Base-by-base conservation (phyloP, 192 early-diverging fungal genomes). In the Irineochytrium annulatum region DNA sequence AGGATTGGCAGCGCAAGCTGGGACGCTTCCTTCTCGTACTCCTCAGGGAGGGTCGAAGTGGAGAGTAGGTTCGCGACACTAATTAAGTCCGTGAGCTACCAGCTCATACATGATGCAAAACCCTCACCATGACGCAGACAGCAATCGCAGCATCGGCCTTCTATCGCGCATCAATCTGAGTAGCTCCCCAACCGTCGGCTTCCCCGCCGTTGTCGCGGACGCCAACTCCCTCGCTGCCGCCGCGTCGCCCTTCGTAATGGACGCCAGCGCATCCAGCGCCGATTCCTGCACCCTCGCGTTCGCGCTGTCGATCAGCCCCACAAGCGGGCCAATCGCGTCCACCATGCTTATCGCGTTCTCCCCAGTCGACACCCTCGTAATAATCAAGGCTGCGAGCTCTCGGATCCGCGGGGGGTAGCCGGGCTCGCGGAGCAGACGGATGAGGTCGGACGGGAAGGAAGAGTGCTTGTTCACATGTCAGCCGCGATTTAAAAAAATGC, bases 221-320 rank as follows among this genome's bases (percentile, higher is more conserved):
- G 85, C 71, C 43, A 91, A 72, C n/a, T 51, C 41, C 37, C 63
- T 53, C 28, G 75, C 81, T 29, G 87, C 56, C 8, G 76, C 76
- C 11, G 71, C 43, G 60, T 87, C 88, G 20, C 79, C 81, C 28
- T 83, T 74, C 57, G 80, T 80, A 28, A 92, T 56, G 4, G 77
- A 77, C 1, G 85, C 77, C n/a, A 92, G 60, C 0, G 88, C 88
- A 53, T 90, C 89, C 45, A 92, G 72, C 3, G 85, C 85, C 3
- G 88, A 83, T 69, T 92, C 88, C 60, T 92, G 89, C 8, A 87
- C 75, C 67, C 85, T 89, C 13, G 8, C 43, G 17, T 1, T 1
- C 14, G 34, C 34, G 34, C 3, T 6, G 16, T 32, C 45, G 19
- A 19, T 14, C 11, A 28, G 32, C 5, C 58, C 55, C 3, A 34